phyloP scores from a whole-genome alignment of 305 asterid genomes.

The Fraxinus paxiana region DNA sequence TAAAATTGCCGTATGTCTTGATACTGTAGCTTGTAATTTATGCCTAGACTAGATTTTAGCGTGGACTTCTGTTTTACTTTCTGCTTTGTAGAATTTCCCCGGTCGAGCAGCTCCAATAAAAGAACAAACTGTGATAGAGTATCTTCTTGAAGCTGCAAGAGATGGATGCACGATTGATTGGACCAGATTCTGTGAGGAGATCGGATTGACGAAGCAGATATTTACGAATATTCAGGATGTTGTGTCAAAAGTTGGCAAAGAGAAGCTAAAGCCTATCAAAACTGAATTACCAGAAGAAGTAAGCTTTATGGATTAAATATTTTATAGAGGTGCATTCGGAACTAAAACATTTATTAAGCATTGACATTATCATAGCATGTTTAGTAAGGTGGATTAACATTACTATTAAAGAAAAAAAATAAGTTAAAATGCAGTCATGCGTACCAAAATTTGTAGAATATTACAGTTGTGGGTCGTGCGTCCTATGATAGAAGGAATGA shows the following conservation, averaged over 20 bases:
- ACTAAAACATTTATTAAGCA: background rate
- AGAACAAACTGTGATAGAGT: slow-evolving; percentile 62
- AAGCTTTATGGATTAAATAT: slow-evolving; percentile 20
- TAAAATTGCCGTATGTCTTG: slow-evolving; percentile 64
- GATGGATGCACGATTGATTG: slow-evolving; percentile 73
- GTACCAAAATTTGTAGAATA: background rate
- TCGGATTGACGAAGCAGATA: slow-evolving; percentile 55
- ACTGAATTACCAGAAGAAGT: slow-evolving; percentile 89
- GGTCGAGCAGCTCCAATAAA: slow-evolving; percentile 81
- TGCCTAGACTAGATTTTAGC: slow-evolving; percentile 9
- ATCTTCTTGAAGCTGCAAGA: slow-evolving; percentile 75
- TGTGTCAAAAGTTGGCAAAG: slow-evolving; percentile 65
- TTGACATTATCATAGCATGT: background rate
- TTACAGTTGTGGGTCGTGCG: background rate
- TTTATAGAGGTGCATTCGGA: slow-evolving; percentile 4
- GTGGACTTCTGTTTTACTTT: slow-evolving; percentile 13
- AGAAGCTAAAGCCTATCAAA: slow-evolving; percentile 79
- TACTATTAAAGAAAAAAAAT: background rate
- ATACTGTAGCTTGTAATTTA: background rate
- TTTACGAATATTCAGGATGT: slow-evolving; percentile 44
- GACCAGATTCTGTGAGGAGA: slow-evolving; percentile 64
- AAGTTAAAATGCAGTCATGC: background rate
- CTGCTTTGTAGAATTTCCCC: slow-evolving; percentile 51
- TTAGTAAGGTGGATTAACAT: background rate
- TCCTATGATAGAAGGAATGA: background rate